A percentile compares a stretch with the other conserved stretches of the same genome.
These are phyloP conservation scores for Verticillium tricorpus DNA, from an alignment of 2,329 filamentous ascomycete genomes.

Conservation along the genomic window DNA sequence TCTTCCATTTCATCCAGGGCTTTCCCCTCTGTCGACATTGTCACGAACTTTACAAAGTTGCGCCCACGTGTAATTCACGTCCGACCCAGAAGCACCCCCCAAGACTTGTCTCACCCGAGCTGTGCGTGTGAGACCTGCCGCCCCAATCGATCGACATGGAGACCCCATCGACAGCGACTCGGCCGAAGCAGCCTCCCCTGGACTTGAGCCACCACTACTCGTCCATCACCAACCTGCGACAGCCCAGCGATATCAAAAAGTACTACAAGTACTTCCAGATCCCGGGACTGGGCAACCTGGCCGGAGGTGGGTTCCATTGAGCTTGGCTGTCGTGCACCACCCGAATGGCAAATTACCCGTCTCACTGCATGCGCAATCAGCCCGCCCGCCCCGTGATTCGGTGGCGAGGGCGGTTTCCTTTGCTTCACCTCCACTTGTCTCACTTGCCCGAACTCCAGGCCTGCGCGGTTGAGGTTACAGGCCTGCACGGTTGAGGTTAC, in stretches of 20 bases:
- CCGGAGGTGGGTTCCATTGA: slow-evolving; percentile 46
- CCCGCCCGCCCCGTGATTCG: background rate
- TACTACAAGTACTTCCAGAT: slow-evolving; percentile 82
- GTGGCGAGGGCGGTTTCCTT: background rate
- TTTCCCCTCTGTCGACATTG: background rate
- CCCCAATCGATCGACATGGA: background rate
- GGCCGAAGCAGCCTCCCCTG: slow-evolving; percentile 40
- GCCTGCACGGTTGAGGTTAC: background rate
- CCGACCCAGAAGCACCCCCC: background rate
- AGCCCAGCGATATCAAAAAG: slow-evolving; percentile 65
- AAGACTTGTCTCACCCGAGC: background rate
- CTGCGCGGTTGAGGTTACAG: background rate
- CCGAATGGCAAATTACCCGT: background rate
- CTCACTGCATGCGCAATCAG: background rate
- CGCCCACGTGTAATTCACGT: background rate
- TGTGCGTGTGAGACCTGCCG: background rate
- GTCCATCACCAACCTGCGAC: slow-evolving; percentile 59
- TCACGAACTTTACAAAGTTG: background rate
- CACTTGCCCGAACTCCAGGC: background rate
- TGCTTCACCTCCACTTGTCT: background rate
- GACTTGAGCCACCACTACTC: slow-evolving; percentile 81
- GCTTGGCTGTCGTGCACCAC: background rate
- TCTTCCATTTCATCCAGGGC: background rate
- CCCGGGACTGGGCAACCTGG: slow-evolving; percentile 57
- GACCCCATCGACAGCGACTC: background rate